Percentiles rank a stretch among this genome's conserved stretches.
phyloP scores from a whole-genome alignment of 768 basidiomycete genomes.

The Phanerodontia chrysosporium region DNA sequence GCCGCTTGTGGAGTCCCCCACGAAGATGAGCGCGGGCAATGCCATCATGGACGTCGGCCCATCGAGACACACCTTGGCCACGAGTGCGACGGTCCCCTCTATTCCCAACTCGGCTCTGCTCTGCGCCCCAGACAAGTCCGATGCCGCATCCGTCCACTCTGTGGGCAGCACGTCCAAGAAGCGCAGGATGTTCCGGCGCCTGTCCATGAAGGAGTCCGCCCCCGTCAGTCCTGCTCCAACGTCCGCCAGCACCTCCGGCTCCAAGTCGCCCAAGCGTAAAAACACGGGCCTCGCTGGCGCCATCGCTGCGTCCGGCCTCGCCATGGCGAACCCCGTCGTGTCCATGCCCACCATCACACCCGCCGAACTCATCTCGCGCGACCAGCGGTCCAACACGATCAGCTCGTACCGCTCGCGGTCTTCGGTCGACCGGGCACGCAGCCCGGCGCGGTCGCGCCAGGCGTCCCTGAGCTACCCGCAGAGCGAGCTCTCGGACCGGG shows the following conservation, averaged over 20 bases:
- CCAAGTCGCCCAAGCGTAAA: conserved; percentile 34
- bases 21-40: conserved; percentile 9
- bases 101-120: conserved; percentile 12
- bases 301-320: conserved; percentile 60
- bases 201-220: conserved; percentile 10
- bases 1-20: conserved; percentile 26
- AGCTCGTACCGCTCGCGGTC: conserved; percentile 6
- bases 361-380: conserved; percentile 17
- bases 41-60: conserved; percentile 7
- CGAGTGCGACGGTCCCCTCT: conserved; percentile 10
- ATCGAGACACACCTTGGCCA: conserved; percentile 8
- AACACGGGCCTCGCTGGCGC: conserved; percentile 63
- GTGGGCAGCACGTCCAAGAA: conserved; percentile 20
- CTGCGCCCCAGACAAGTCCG: conserved; percentile 20
- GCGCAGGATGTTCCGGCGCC: conserved; percentile 19
- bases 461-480: conserved; percentile 18
- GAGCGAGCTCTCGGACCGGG: conserved; percentile 20
- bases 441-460: conserved; percentile 16
- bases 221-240: conserved; percentile 10
- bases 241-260: conserved; percentile 11
- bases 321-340: conserved; percentile 57
- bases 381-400: conserved; percentile 14
- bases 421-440: conserved; percentile 11
- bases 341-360: conserved; percentile 37
- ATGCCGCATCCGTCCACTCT: conserved; percentile 22